A percentile compares a stretch with the other conserved stretches of the same genome.
Conservation (phyloP, 805 yeast genomes). For the Saccharomycodes ludwigii region DNA sequence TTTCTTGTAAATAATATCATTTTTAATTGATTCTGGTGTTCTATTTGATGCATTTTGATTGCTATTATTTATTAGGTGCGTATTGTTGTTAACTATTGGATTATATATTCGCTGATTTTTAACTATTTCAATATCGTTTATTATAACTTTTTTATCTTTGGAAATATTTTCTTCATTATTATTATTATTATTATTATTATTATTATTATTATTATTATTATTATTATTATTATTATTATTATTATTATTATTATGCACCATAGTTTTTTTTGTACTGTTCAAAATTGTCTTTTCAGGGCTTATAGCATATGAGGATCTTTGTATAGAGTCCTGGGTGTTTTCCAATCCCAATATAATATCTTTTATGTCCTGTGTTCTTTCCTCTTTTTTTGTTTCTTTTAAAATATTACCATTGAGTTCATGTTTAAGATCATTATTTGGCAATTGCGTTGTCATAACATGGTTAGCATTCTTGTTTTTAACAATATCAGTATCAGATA, state of each 20-base stretch:
- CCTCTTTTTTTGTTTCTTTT: background rate
- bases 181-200: slow-evolving; percentile 1
- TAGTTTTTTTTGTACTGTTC: slow-evolving; percentile 3
- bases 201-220: slow-evolving; percentile 4
- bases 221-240: slow-evolving; percentile 1
- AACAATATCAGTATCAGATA: too few relatives aligned
- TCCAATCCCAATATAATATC: too few relatives aligned
- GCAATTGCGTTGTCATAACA: slow-evolving; percentile 9
- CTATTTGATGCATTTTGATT: background rate
- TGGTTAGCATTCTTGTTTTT: slow-evolving; percentile 1
- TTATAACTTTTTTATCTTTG: slow-evolving; percentile 1
- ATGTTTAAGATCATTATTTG: slow-evolving; percentile 6
- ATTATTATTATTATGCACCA: slow-evolving; percentile 3
- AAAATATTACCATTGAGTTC: slow-evolving; percentile 3
- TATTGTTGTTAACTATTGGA: background rate
- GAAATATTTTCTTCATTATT: slow-evolving; percentile 3
- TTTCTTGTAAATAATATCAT: too few relatives aligned
- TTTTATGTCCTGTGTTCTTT: too few relatives aligned
- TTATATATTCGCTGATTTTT: too few relatives aligned
- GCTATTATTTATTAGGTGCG: slow-evolving; percentile 1
- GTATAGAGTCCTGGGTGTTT: too few relatives aligned
- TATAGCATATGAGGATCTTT: background rate
- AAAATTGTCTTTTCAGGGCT: background rate
- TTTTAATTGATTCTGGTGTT: slow-evolving; percentile 2
- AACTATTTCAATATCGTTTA: background rate